Base-by-base conservation (phyloP, 805 yeast species). In the Schizosaccharomyces cryophilus region DNA sequence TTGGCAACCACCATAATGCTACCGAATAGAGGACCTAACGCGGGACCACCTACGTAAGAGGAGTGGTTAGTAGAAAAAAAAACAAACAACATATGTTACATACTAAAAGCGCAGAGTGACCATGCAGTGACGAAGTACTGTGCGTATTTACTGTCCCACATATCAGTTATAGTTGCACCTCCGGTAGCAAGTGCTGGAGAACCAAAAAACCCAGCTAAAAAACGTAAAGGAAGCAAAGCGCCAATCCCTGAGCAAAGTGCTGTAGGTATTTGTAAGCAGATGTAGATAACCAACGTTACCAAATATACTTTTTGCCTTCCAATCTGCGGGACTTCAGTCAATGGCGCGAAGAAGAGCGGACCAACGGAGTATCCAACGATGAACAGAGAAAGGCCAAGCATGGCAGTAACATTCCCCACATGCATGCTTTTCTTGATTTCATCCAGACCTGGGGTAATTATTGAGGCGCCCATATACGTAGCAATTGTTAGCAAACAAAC, bases 361-460 rank as follows among this genome's bases (percentile, higher is more conserved):
- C 84, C 84, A 6, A 80, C 59, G 61, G 82, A 85, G 66, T 81
- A 80, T 9, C 84, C 85, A 38, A 81, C 65, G 5, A 81, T 81
- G 64, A 77, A 82, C 47, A 80, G 64, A 0, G 82, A 70, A 65
- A 82, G 71, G 2, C 82, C 71, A 42, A 82, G 70, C 0, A 76
- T 70, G 0, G 80, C 80, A 5, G 73, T 73, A 5, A 74, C 75
- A 40, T 69, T 69, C n/a, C 76, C 70, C 5, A 77, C 74, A n/a
- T 69, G 64, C 65, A 79, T 78, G 54, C 79, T 77, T 29, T 69
- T 68, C 68, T 72, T 73, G 29, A 81, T 66, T 19, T 72, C 69
- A 24, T 67, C 71, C 38, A 75, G 70, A 24, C 80, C 78, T 0
- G 84, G 83, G 0, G 83, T 74, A 63, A 77, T 74, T 35, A 80